phyloP scores from a whole-genome alignment of 2,329 filamentous ascomycete genomes.

The Furcasterigmium sp. region DNA sequence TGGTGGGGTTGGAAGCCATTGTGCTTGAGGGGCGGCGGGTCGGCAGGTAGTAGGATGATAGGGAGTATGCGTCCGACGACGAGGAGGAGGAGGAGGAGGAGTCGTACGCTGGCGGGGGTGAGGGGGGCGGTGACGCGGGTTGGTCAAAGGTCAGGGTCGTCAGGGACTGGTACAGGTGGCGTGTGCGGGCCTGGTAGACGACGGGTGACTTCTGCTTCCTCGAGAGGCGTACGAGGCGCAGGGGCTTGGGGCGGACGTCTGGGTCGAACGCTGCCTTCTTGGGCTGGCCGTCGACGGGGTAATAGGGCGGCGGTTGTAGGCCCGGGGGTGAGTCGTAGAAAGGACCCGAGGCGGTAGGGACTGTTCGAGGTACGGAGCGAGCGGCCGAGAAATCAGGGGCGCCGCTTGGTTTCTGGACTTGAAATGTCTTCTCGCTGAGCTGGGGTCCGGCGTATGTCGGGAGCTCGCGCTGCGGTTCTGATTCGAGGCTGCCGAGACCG shows the following conservation, averaged over 20 bases:
- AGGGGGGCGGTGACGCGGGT: neutral
- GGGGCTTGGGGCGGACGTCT: slow-evolving; percentile 7
- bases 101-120: neutral
- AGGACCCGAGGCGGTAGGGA: slow-evolving; percentile 2
- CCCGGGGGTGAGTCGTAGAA: neutral
- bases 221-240: slow-evolving; percentile 14
- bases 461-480: slow-evolving; percentile 7
- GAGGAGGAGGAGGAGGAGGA: neutral
- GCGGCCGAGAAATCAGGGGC: neutral
- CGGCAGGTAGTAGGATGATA: neutral
- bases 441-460: slow-evolving; percentile 7
- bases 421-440: slow-evolving; percentile 5
- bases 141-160: slow-evolving; percentile 2
- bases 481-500: slow-evolving; percentile 1
- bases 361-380: slow-evolving; percentile 2
- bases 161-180: slow-evolving; percentile 12
- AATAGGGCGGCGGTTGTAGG: slow-evolving; percentile 5
- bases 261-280: slow-evolving; percentile 6
- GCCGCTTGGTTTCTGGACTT: neutral
- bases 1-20: neutral
- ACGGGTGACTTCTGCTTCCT: slow-evolving; percentile 15
- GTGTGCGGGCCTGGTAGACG: slow-evolving; percentile 14
- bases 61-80: neutral
- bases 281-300: slow-evolving; percentile 5
- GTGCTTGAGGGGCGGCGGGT: neutral